These are phyloP conservation scores for Potentilla sterilis DNA, from an alignment of 306 rosid species.

Conservation along the genomic window DNA sequence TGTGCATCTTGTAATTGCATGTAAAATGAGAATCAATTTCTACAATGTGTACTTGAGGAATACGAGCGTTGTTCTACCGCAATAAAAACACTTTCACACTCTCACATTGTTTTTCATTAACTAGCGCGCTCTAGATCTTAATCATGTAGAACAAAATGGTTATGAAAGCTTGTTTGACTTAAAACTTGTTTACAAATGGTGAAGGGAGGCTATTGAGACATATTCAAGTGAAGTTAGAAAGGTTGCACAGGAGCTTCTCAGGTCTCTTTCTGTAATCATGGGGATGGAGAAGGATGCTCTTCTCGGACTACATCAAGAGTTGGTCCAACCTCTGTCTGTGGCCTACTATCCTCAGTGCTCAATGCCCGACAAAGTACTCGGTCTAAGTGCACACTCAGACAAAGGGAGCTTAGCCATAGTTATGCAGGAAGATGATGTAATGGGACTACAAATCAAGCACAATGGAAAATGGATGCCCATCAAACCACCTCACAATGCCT, in stretches of 20 bases:
- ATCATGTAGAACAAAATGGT: background rate
- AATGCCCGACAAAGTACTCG: conserved; percentile 39
- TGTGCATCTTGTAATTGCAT: background rate
- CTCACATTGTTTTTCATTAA: conserved; percentile 8
- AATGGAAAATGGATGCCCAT: conserved; percentile 19
- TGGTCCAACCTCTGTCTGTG: conserved; percentile 25
- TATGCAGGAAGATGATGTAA: conserved; percentile 33
- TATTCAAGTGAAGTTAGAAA: conserved; percentile 33
- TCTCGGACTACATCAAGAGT: conserved; percentile 33
- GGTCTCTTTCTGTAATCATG: conserved; percentile 34
- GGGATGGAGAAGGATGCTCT: conserved; percentile 34
- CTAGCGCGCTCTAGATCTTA: background rate
- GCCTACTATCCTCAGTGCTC: conserved; percentile 46
- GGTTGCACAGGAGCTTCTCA: conserved; percentile 32
- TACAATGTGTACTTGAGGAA: background rate
- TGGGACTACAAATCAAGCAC: conserved; percentile 34
- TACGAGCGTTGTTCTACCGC: background rate
- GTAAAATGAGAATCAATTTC: background rate
- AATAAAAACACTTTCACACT: background rate
- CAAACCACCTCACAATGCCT: conserved; percentile 19
- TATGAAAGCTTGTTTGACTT: conserved; percentile 1
- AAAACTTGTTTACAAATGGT: conserved; percentile 10
- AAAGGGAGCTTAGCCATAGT: conserved; percentile 35
- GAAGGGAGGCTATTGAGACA: conserved; percentile 36
- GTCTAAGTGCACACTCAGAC: conserved; percentile 52